Percentiles rank a stretch among this genome's conserved stretches.
Evolutionary conservation across 495 filamentous ascomycete genomes (phyloP).

Genomic region (Bombardia bombarda): DNA sequence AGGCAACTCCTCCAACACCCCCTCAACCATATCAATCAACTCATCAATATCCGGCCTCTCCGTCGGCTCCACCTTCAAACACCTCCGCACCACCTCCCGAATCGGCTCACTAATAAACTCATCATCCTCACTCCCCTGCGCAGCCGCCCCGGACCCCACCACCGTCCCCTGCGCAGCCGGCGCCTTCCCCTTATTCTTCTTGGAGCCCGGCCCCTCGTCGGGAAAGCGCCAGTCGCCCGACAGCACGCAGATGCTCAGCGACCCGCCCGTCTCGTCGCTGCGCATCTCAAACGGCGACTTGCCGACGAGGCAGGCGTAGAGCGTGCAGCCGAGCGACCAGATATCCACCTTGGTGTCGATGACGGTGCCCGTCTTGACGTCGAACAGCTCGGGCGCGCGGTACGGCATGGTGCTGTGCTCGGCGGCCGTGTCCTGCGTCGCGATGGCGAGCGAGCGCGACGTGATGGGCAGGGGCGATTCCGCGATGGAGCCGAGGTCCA

Average conservation of each 20-base stretch:
- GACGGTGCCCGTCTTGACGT: slow-evolving; percentile 86
- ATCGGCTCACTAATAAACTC: slow-evolving; percentile 62
- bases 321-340: slow-evolving; percentile 92
- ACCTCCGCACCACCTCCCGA: slow-evolving; percentile 78
- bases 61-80: slow-evolving; percentile 82
- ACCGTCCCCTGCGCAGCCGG: slow-evolving; percentile 6
- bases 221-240: slow-evolving; percentile 93
- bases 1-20: slow-evolving; percentile 63
- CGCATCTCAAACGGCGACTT: slow-evolving; percentile 95
- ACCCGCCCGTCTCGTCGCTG: slow-evolving; percentile 91
- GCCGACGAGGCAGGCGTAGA: slow-evolving; percentile 91
- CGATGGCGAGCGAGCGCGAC: slow-evolving; percentile 80
- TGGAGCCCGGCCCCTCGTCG: slow-evolving; percentile 56
- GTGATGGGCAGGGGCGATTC: slow-evolving; percentile 89
- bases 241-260: slow-evolving; percentile 81
- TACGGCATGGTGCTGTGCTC: slow-evolving; percentile 99
- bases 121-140: slow-evolving; percentile 15
- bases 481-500: slow-evolving; percentile 92
- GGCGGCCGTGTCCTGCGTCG: slow-evolving; percentile 86
- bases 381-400: slow-evolving; percentile 93
- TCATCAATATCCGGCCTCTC: slow-evolving; percentile 89
- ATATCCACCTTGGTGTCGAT: slow-evolving; percentile 98
- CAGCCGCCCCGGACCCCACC: slow-evolving; percentile 6
- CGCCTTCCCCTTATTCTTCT: slow-evolving; percentile 42
- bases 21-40: slow-evolving; percentile 72